Evolutionary conservation across 2,329 filamentous ascomycete genomes (phyloP).

Genomic region (Stagonosporopsis vannaccii): DNA sequence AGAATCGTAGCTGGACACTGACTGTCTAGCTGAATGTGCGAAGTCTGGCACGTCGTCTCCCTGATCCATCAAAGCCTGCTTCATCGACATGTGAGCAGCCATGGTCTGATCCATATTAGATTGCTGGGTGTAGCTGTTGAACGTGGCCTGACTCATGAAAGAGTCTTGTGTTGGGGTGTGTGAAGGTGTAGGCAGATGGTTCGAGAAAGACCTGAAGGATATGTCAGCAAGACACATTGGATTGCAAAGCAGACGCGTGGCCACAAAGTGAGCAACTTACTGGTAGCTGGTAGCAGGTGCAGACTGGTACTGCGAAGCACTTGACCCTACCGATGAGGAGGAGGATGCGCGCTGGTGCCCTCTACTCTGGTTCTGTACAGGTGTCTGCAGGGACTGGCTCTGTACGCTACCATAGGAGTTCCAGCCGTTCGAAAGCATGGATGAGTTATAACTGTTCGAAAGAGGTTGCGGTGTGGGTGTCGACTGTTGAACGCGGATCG

Average conservation of each 20-base stretch:
- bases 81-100: conserved; percentile 66
- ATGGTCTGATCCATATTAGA: conserved; percentile 53
- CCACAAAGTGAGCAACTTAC: conserved; percentile 56
- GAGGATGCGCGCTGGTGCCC: conserved; percentile 51
- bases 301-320: conserved; percentile 44
- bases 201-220: conserved; percentile 54
- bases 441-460: conserved; percentile 36
- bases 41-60: conserved; percentile 61
- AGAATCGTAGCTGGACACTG: conserved; percentile 67
- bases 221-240: conserved; percentile 43
- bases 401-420: conserved; percentile 43
- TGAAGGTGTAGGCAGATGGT: conserved; percentile 62
- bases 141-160: conserved; percentile 56
- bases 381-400: conserved; percentile 44
- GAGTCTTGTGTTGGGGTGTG: conserved; percentile 62
- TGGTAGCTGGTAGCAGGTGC: conserved; percentile 44
- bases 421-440: conserved; percentile 47
- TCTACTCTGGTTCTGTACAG: conserved; percentile 36
- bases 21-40: conserved; percentile 62
- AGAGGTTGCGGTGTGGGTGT: conserved; percentile 47
- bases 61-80: conserved; percentile 62
- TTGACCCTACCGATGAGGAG: conserved; percentile 50
- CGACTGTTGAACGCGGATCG: conserved; percentile 52
- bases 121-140: conserved; percentile 55
- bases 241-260: not conserved